Percentiles rank a stretch among this genome's conserved stretches.
Conservation (phyloP, 352 stramenopile species). For the Phytophthora ramorum region DNA sequence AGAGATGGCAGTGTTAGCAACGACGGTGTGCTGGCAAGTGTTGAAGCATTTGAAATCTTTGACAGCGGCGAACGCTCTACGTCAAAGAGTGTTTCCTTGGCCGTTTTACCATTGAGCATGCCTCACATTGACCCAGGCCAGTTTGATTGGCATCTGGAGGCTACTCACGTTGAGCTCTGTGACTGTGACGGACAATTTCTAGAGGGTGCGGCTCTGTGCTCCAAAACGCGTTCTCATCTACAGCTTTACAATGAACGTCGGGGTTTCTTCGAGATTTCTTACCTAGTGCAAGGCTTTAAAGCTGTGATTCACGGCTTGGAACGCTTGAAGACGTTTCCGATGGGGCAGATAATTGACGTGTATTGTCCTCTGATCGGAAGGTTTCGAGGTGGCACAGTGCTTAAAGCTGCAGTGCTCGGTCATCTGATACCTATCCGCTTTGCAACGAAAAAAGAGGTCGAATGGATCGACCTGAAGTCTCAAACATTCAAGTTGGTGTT, state of each 20-base stretch:
- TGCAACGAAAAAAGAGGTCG: no score
- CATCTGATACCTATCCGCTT: no score
- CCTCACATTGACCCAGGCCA: slow-evolving; percentile 16
- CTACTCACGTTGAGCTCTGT: slow-evolving; percentile 57
- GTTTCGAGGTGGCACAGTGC: no score
- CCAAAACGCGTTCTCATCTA: slow-evolving; percentile 40
- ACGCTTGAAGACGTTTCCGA: no score
- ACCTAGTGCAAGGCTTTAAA: slow-evolving; percentile 50
- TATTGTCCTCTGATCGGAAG: no score
- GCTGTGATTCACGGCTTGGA: slow-evolving; percentile 51
- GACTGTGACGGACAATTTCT: slow-evolving; percentile 39
- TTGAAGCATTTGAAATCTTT: no score
- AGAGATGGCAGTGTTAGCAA: background rate
- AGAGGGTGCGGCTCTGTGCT: slow-evolving; percentile 56
- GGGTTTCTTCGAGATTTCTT: slow-evolving; percentile 59
- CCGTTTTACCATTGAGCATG: slow-evolving; percentile 7
- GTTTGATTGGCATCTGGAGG: slow-evolving; percentile 69
- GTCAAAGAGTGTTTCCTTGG: background rate
- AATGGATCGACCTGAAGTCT: no score
- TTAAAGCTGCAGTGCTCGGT: no score
- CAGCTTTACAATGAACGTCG: slow-evolving; percentile 63
- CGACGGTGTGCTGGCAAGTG: no score
- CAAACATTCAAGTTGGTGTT: no score
- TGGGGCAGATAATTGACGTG: no score
- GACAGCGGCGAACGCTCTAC: no score